Evolutionary conservation across 495 filamentous ascomycete species (phyloP), one percentile per base, ranked within the genome.

Genomic region (Cercophora samala): DNA sequence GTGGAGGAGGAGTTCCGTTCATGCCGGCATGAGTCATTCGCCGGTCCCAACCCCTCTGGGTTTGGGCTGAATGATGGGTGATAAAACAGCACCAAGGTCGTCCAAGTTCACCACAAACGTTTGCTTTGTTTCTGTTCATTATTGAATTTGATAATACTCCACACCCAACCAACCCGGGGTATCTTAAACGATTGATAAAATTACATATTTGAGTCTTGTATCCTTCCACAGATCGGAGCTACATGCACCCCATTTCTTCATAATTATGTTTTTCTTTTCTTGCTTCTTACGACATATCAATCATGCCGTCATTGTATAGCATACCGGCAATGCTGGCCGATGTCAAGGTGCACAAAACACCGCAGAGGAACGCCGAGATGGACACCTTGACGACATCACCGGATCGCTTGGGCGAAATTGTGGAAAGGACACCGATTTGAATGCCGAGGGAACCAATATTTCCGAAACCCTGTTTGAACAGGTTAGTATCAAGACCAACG

Each of bases 381-480:
- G 93, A 92, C 18, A 96, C 83, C 60, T 84, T 85, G 22, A 89
- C 88, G 19, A 97, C 87, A 73, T 94, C 90, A 21, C 88, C 91
- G 67, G 82, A 82, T 25, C 93, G 85, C 24, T 81, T 79, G 0
- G 93, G 92, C 1, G 90, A 86, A 60, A 97, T 84, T 79, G 96
- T 92, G 0, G 88, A 86, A 6, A 96, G 79, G 53, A 97, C 90
- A 76, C 91, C 91, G 65, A 93, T 93, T 76, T 96, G 92, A 64
- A 90, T 93, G 66, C 91, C 92, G 51, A 94, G 86, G 46, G 90
- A 91, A 59, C 87, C 86, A 67, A 94, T 88, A 75, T 94, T 96
- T 58, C 89, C 91, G 71, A 92, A 92, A 8, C 89, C 90, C 77
- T 91, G 91, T 42, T 89, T 82, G 4, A 29, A 1, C 86, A 85